phyloP scores from a whole-genome alignment of 2,329 filamentous ascomycete species.

The Pseudogymnoascus sp. region DNA sequence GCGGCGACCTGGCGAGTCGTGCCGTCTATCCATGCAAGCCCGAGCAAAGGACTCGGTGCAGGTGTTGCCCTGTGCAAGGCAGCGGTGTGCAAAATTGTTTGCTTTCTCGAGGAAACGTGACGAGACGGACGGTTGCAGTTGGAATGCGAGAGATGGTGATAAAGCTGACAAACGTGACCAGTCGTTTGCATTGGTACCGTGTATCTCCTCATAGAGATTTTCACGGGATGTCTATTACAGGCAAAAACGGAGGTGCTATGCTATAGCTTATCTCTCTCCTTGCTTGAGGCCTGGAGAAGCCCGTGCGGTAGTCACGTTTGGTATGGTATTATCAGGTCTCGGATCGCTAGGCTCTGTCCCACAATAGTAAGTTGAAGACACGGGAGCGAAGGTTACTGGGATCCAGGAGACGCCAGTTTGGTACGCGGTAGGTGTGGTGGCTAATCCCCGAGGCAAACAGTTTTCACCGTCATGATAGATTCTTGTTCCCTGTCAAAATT shows the following conservation, averaged over 20 bases:
- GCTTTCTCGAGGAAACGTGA: background rate
- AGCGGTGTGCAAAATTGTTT: background rate
- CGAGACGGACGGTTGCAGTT: background rate
- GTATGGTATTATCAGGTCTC: background rate
- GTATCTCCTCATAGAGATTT: background rate
- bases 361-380: background rate
- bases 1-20: background rate
- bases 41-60: background rate
- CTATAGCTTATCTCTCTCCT: background rate
- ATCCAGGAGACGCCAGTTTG: background rate
- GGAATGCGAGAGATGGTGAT: slow-evolving; percentile 1
- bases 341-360: background rate
- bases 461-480: background rate
- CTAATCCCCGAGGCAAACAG: slow-evolving; percentile 6
- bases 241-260: background rate
- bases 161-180: slow-evolving; percentile 3
- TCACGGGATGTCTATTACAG: slow-evolving; percentile 1
- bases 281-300: background rate
- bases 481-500: background rate
- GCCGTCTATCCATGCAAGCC: background rate
- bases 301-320: background rate
- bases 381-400: background rate
- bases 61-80: background rate
- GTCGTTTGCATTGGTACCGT: background rate
- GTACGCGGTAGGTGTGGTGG: background rate